Percentiles rank a stretch among this genome's conserved stretches.
Evolutionary conservation across 2,329 filamentous ascomycete species (phyloP).

Genomic region (Chaetomium olivaceum): DNA sequence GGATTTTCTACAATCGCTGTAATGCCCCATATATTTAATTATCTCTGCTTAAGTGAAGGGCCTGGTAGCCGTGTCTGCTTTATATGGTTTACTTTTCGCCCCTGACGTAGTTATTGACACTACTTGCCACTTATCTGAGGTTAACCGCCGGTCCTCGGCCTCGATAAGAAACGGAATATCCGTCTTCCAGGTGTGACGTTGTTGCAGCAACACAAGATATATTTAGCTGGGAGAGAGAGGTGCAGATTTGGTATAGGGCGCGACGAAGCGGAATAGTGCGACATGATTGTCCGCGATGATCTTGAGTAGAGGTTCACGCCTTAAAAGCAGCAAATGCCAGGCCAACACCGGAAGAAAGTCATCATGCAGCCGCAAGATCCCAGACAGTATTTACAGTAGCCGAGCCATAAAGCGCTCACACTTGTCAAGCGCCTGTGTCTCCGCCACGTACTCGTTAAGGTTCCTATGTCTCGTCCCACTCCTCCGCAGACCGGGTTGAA

Average conservation of each 20-base stretch:
- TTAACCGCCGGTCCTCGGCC: no score
- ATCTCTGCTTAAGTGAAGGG: neutral
- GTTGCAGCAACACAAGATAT: conserved; percentile 19
- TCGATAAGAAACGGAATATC: no score
- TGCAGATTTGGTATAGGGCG: conserved; percentile 8
- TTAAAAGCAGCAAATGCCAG: neutral
- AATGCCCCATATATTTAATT: no score
- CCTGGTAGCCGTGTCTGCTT: conserved; percentile 13
- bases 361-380: no score
- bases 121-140: conserved; percentile 5
- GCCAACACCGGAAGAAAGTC: neutral
- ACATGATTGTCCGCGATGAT: conserved; percentile 8
- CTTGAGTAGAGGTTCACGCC: conserved; percentile 11
- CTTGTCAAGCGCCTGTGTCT: no score
- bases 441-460: no score
- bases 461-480: no score
- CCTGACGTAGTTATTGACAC: conserved; percentile 7
- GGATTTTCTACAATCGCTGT: no score
- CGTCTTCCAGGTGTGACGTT: conserved; percentile 13
- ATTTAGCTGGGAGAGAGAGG: conserved; percentile 17
- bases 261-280: conserved; percentile 10
- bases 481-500: no score
- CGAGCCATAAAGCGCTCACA: no score
- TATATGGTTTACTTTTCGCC: conserved; percentile 17
- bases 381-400: no score